These are phyloP conservation scores for Yamadazyma phyllophila DNA, from an alignment of 805 yeast genomes.

Conservation along the genomic window DNA sequence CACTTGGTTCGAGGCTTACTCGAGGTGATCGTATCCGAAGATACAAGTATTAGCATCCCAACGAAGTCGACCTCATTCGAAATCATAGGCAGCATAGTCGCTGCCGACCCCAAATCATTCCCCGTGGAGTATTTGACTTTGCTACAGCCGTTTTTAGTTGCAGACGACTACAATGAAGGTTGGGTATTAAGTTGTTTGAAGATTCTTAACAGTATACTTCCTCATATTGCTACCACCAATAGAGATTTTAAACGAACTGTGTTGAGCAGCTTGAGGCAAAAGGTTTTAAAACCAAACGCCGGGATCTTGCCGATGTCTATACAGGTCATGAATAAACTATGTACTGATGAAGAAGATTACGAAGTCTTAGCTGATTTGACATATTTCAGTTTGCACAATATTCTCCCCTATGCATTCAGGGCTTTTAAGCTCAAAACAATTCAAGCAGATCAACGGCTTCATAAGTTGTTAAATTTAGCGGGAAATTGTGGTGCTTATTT, in stretches of 20 bases:
- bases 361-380: neutral
- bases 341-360: no score
- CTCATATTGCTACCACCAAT: neutral
- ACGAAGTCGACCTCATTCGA: neutral
- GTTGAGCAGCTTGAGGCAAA: neutral
- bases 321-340: neutral
- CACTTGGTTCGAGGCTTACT: neutral
- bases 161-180: neutral
- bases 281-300: neutral
- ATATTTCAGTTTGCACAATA: constrained; percentile 39
- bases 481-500: constrained; percentile 75
- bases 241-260: neutral
- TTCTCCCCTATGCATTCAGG: constrained; percentile 45
- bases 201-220: neutral
- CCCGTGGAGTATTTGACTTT: constrained; percentile 64
- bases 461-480: constrained; percentile 57
- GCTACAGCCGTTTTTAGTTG: constrained; percentile 46
- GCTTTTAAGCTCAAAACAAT: constrained; percentile 14
- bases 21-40: neutral
- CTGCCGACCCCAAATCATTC: constrained; percentile 22
- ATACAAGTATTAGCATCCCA: neutral
- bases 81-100: neutral
- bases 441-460: constrained; percentile 44
- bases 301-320: neutral
- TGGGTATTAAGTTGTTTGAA: neutral